Evolutionary conservation across 2,329 filamentous ascomycete genomes (phyloP), one percentile per base, ranked within the genome.

Genomic region (Chaetomium olivaceum): DNA sequence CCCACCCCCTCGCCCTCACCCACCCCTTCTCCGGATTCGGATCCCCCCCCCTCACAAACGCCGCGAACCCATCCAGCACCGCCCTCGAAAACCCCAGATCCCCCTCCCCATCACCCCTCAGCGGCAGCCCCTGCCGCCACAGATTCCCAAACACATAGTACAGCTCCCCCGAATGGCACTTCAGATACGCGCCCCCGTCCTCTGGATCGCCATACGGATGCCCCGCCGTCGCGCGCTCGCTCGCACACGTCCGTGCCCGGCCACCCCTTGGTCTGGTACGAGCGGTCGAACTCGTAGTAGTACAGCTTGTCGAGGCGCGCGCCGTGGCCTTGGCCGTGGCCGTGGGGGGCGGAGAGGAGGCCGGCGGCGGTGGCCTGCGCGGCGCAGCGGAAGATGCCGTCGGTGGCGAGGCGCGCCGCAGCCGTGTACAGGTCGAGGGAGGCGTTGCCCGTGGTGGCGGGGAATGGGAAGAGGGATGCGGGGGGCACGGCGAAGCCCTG

Each of bases 211-310:
- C 77, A 27, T 71, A 5, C 0, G 77, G 78, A 67, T 52, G 79
- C 66, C 64, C 72, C 68, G 63, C 68, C 66, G 62, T 81, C 68
- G 57, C 74, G 69, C 72, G 79, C 3, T 66, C 69, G 80, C 73
- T 74, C 81, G 79, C 82, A 83, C 0, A 82, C 77, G 52, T 83
- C 82, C 2, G 83, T 78, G 23, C 79, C 76, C 57, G 87, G 86
- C 36, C 84, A 86, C 43, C 82, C 82, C 58, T 81, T 81, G 1
- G 80, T 82, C 63, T 80, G 79, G 69, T 84, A 85, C 0, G 82
- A 83, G 54, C 86, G 81, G 66, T 87, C 83, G 70, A 88, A 84
- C 72, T 87, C 83, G 74, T 88, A 89, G 72, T 82, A 87, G 73
- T 84, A 88, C 0, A 85, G 77, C 25, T 77, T 74, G 31, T 78